A percentile compares a stretch with the other conserved stretches of the same genome.
Conservation (phyloP, 768 basidiomycete species). For the Auricularia sp. region DNA sequence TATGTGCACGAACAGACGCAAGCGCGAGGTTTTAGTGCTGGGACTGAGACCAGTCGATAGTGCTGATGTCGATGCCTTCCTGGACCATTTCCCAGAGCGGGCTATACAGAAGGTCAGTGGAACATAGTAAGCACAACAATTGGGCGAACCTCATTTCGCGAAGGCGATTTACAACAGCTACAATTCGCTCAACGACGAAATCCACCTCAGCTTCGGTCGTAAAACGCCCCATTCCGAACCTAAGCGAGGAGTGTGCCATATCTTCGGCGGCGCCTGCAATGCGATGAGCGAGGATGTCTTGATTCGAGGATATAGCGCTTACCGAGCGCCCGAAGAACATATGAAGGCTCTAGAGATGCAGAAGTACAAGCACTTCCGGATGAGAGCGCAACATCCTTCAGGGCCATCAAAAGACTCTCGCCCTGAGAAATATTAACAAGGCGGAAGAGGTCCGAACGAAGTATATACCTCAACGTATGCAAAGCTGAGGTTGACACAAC, state of each 20-base stretch:
- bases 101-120: conserved; percentile 26
- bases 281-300: conserved; percentile 1
- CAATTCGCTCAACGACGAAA: conserved; percentile 81
- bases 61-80: conserved; percentile 92
- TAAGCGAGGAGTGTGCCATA: conserved; percentile 96
- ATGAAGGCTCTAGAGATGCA: conserved; percentile 95
- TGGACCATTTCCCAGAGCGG: conserved; percentile 99
- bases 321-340: conserved; percentile 93
- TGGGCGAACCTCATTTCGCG: conserved; percentile 79
- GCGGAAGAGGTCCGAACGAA: not conserved
- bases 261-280: conserved; percentile 82
- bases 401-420: conserved; percentile 92
- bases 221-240: conserved; percentile 96
- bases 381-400: conserved; percentile 97
- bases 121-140: conserved; percentile 5
- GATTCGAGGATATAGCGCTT: not conserved
- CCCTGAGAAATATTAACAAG: conserved; percentile 28
- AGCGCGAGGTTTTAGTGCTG: not conserved
- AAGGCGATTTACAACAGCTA: conserved; percentile 74
- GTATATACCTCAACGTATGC: conserved; percentile 67
- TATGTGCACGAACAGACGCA: too few species aligned
- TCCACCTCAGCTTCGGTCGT: conserved; percentile 97
- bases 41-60: conserved; percentile 81
- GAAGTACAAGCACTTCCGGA: conserved; percentile 98
- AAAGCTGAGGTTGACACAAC: conserved; percentile 92